Conservation (phyloP, 2,329 filamentous ascomycete genomes). For the Orbilia quercus region DNA sequence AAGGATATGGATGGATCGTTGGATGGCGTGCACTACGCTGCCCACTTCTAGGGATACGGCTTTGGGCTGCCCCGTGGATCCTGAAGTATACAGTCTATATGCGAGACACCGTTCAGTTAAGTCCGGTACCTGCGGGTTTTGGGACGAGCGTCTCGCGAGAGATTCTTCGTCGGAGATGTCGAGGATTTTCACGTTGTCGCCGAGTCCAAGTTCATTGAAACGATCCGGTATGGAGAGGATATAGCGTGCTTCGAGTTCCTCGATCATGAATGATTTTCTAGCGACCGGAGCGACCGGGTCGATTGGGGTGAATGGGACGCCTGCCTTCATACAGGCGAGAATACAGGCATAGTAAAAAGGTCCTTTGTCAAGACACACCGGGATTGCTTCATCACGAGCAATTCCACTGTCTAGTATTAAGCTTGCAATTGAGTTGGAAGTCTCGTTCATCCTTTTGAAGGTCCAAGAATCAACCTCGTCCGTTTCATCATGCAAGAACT, state of each 20-base stretch:
- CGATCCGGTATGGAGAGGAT: slow-evolving; percentile 48
- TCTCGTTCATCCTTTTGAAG: slow-evolving; percentile 57
- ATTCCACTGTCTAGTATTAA: slow-evolving; percentile 57
- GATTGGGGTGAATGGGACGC: slow-evolving; percentile 60
- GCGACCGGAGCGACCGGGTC: slow-evolving; percentile 58
- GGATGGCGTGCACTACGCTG: slow-evolving; percentile 64
- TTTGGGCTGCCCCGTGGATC: slow-evolving; percentile 65
- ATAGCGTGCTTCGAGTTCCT: slow-evolving; percentile 58
- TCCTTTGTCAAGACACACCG: slow-evolving; percentile 59
- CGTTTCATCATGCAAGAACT: slow-evolving; percentile 62
- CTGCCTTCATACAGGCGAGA: slow-evolving; percentile 60
- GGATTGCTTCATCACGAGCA: slow-evolving; percentile 58
- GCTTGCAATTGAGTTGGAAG: slow-evolving; percentile 59
- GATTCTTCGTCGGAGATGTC: slow-evolving; percentile 52
- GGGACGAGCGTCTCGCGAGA: slow-evolving; percentile 32
- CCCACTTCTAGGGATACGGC: slow-evolving; percentile 65
- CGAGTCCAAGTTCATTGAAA: slow-evolving; percentile 37
- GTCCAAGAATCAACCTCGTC: slow-evolving; percentile 61
- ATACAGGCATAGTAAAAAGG: slow-evolving; percentile 60
- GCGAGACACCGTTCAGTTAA: slow-evolving; percentile 62
- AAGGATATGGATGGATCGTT: slow-evolving; percentile 62
- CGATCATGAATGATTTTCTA: slow-evolving; percentile 59
- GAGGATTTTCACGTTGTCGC: slow-evolving; percentile 29
- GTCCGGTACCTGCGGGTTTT: slow-evolving; percentile 60
- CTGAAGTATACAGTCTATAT: slow-evolving; percentile 65